Base-by-base conservation (phyloP, 2,329 filamentous ascomycete genomes). In the Sporothrix phasma region DNA sequence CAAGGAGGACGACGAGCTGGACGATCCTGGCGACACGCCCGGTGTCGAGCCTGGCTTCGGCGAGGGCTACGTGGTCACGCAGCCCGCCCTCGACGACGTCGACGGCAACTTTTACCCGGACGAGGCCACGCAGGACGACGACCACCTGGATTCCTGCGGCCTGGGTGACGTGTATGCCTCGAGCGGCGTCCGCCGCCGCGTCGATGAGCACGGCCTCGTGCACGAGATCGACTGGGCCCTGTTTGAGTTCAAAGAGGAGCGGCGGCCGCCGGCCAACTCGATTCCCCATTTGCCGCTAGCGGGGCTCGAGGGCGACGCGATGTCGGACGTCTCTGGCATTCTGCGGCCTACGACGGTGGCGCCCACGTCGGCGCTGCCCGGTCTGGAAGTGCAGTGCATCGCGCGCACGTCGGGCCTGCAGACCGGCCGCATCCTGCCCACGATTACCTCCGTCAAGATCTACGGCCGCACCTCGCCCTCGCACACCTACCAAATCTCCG, bases 201-300 rank as follows among this genome's bases (percentile, higher is more conserved):
- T 79, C 61, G 82, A 87, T 62, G 81, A 84, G 65, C 81, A 88
- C 66, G 86, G 88, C 4, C 78, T 95, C 26, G 80, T 90, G 5
- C 93, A 97, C 73, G 93, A 97, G 74, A 92, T 97, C 51, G 93
- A 97, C 74, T 97, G 93, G 93, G 92, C 92, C 0, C 78, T 97
- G 2, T 92, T 97, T 69, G 85, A 89, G 69, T 90, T 97, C 67
- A 79, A 88, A 11, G 80, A 87, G 6, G 82, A 87, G 11, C 85
- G 93, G 1, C 77, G 87, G 15, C 89, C 93, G 3, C 79, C 82
- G 0, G 82, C 84, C 65, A 97, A 97, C 69, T 75, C 84, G 11
- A 87, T 96, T 24, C 84, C 84, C 2, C 69, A 69, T 62, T 69
- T 51, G 66, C 71, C 19, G 41, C 67, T 24, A 64, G 47, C n/a